A percentile compares a stretch with the other conserved stretches of the same genome.
These are phyloP conservation scores for Emmonsia crescens DNA, from an alignment of 2,329 filamentous ascomycete genomes.

Conservation along the genomic window DNA sequence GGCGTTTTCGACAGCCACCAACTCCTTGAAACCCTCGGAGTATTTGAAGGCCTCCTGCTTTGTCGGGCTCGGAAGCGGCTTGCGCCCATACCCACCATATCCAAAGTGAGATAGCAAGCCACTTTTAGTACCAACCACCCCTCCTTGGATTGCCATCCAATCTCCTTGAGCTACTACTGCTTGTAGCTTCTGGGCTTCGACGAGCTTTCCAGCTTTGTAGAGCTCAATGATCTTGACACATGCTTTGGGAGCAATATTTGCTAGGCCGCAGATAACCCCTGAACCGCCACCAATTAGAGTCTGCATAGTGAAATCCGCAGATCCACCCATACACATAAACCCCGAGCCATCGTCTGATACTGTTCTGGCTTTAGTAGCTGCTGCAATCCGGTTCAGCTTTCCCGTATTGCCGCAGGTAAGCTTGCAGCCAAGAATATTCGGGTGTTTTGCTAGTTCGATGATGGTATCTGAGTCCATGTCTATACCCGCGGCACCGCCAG, in stretches of 20 bases:
- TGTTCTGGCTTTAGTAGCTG: constrained; percentile 7
- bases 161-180: constrained; percentile 56
- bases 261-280: constrained; percentile 61
- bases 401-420: constrained; percentile 88
- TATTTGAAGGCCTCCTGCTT: constrained; percentile 96
- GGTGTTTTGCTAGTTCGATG: constrained; percentile 65
- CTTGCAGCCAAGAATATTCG: constrained; percentile 79
- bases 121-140: constrained; percentile 59
- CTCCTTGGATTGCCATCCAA: constrained; percentile 59
- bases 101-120: constrained; percentile 51
- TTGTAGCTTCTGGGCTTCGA: constrained; percentile 54
- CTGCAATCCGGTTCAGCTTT: constrained; percentile 65
- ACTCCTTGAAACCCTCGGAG: constrained; percentile 73
- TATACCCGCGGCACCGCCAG: constrained; percentile 72
- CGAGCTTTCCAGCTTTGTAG: constrained; percentile 47
- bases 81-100: constrained; percentile 53
- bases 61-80: constrained; percentile 34
- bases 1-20: constrained; percentile 13
- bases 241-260: constrained; percentile 57
- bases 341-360: background rate
- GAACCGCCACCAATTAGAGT: constrained; percentile 58
- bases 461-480: constrained; percentile 85
- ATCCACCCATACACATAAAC: constrained; percentile 63
- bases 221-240: constrained; percentile 52
- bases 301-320: constrained; percentile 63